phyloP scores from a whole-genome alignment of 495 filamentous ascomycete species.

The Xeromyces bisporus region DNA sequence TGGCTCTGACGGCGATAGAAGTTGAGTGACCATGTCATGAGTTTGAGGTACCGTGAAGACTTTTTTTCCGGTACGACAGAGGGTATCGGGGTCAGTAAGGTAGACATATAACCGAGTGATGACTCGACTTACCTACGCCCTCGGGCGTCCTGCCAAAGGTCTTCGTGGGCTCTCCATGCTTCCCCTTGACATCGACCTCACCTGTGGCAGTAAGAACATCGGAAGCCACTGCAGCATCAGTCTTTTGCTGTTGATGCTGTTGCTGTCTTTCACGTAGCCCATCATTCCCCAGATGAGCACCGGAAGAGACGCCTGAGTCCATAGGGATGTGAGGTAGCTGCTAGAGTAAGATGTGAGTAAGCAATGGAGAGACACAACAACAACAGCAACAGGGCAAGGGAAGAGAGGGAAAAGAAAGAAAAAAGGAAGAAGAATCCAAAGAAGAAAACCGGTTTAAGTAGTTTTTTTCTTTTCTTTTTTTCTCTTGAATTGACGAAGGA shows the following conservation, averaged over 20 bases:
- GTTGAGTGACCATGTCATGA: slow-evolving; percentile 96
- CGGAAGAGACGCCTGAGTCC: slow-evolving; percentile 30
- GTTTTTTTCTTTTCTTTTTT: too few species aligned
- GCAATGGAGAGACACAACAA: too few species aligned
- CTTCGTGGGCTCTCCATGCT: slow-evolving; percentile 40
- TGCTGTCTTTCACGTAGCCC: slow-evolving; percentile 31
- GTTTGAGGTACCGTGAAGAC: slow-evolving; percentile 93
- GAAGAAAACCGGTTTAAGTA: too few species aligned
- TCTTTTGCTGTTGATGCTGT: slow-evolving; percentile 13
- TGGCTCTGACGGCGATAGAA: slow-evolving; percentile 84
- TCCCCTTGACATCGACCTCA: slow-evolving; percentile 22
- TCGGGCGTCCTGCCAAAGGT: slow-evolving; percentile 85
- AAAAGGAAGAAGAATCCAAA: too few species aligned
- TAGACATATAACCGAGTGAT: too few species aligned
- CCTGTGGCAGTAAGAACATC: slow-evolving; percentile 21
- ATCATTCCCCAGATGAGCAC: slow-evolving; percentile 19
- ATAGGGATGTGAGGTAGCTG: slow-evolving; percentile 18
- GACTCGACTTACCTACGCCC: slow-evolving; percentile 65
- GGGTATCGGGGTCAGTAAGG: background rate
- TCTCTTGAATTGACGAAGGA: too few species aligned
- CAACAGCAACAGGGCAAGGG: too few species aligned
- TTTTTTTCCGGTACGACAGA: slow-evolving; percentile 18
- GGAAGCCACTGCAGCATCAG: slow-evolving; percentile 18
- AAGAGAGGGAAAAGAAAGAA: too few species aligned
- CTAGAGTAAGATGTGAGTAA: slow-evolving; percentile 1